Evolutionary conservation across 2,329 filamentous ascomycete genomes (phyloP), one percentile per base, ranked within the genome.

Genomic region (Zymoseptoria tritici): DNA sequence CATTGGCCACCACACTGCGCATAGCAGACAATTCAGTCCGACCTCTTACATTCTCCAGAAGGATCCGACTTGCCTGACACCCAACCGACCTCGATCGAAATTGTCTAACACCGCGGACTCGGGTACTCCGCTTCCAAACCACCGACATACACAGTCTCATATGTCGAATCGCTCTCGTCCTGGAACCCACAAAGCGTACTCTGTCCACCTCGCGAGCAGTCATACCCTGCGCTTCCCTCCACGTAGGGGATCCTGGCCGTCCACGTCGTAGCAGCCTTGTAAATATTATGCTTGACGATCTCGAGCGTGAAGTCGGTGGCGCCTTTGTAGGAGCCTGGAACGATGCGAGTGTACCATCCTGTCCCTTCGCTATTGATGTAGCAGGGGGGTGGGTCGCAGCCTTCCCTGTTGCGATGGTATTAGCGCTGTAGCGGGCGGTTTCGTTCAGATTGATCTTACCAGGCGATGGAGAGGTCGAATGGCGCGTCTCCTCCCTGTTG

Each of bases 401-500:
- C 50, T 7, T 52, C 1, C 50, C 50, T 52, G 22, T 21, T 52
- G 9, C 9, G n/a, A 20, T 24, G 7, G n/a, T 52, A 9, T 52
- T 16, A 52, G 50, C 46, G 46, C 46, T n/a, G 46, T 1, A 7
- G 26, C 7, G 26, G 26, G 26, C 26, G 9, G 26, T 29, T 29
- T 4, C 26, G 9, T 29, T 4, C 26, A 2, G 9, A 9, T 6
- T 29, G 46, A 21, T n/a, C 46, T 50, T 52, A 64, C 63, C 65
- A 67, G 29, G 49, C n/a, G 11, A 67, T 55, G 19, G 50, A 55
- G 58, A 62, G 63, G 20, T 57, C 58, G 3, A 53, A 50, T 2
- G 58, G 20, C 5, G 29, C 49, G 4, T 52, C 29, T n/a, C 64
- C 62, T 42, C 64, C 66, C 58, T 66, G 64, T 57, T 66, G 64